phyloP scores from a whole-genome alignment of 2,329 filamentous ascomycete species.

The Aspergillus sp. region DNA sequence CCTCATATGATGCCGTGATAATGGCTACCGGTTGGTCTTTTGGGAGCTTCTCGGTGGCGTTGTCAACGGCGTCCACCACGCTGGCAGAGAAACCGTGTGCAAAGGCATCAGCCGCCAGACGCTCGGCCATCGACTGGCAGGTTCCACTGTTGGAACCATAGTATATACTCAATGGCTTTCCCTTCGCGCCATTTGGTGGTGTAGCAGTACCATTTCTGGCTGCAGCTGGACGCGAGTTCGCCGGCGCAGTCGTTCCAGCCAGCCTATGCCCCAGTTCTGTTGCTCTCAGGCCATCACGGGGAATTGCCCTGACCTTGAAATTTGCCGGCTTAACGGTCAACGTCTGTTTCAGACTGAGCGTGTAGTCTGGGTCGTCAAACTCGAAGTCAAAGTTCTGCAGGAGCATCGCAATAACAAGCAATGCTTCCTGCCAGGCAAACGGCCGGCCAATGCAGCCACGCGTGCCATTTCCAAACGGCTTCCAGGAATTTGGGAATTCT shows the following conservation, averaged over 20 bases:
- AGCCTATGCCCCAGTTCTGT: background rate
- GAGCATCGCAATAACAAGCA: slow-evolving; percentile 61
- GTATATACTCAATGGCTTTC: background rate
- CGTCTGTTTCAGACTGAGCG: slow-evolving; percentile 37
- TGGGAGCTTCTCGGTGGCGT: background rate
- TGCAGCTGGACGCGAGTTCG: background rate
- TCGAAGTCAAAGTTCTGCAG: slow-evolving; percentile 71
- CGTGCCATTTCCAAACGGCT: slow-evolving; percentile 72
- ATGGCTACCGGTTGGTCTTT: background rate
- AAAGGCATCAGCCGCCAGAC: background rate
- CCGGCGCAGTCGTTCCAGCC: background rate
- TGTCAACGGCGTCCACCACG: background rate
- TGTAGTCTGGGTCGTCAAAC: slow-evolving; percentile 56
- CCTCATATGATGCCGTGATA: background rate
- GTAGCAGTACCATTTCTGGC: background rate
- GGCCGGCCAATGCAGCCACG: slow-evolving; percentile 70
- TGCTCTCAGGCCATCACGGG: background rate
- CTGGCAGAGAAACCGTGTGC: background rate
- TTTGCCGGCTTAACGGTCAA: slow-evolving; percentile 23
- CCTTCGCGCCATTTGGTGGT: background rate
- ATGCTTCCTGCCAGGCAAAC: slow-evolving; percentile 73
- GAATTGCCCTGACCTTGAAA: background rate
- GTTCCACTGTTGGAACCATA: background rate
- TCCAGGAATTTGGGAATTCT: slow-evolving; percentile 54
- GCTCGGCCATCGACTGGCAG: background rate